Evolutionary conservation across 306 rosid genomes (phyloP).

Genomic region (Herpetospermum pedunculosum): DNA sequence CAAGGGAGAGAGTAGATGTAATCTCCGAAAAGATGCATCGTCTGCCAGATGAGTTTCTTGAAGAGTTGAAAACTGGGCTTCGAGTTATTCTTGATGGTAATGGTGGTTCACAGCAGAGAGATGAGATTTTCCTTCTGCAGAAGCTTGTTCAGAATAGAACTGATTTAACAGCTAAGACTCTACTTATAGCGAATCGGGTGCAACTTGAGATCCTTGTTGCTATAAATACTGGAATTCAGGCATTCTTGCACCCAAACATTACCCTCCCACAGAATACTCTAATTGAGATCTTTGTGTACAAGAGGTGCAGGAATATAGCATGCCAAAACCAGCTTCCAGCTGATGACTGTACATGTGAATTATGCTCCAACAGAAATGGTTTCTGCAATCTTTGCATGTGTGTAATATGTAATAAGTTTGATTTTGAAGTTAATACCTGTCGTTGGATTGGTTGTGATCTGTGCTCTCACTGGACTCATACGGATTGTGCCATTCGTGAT

Average conservation of each 20-base stretch:
- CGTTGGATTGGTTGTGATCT: constrained; percentile 98
- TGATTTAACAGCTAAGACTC: constrained; percentile 81
- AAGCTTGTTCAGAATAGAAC: constrained; percentile 72
- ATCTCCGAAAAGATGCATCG: constrained; percentile 69
- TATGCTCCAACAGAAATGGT: constrained; percentile 75
- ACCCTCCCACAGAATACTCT: constrained; percentile 78
- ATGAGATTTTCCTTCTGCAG: constrained; percentile 76
- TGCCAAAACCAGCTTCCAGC: constrained; percentile 94
- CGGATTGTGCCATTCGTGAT: constrained; percentile 94
- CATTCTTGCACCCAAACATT: constrained; percentile 84
- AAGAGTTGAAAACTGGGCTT: constrained; percentile 65
- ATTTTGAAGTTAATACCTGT: constrained; percentile 95
- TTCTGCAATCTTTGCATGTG: constrained; percentile 99
- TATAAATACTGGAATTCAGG: constrained; percentile 91
- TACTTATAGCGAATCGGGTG: constrained; percentile 74
- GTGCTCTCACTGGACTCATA: constrained; percentile 98
- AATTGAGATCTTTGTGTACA: constrained; percentile 80
- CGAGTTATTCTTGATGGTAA: constrained; percentile 82
- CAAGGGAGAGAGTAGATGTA: constrained; percentile 75
- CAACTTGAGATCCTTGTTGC: constrained; percentile 96
- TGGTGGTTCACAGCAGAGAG: constrained; percentile 77
- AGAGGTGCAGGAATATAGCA: constrained; percentile 92
- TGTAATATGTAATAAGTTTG: constrained; percentile 92
- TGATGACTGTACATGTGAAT: constrained; percentile 86
- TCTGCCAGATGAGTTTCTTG: constrained; percentile 67